Evolutionary conservation across 352 stramenopile species (phyloP), one percentile per base, ranked within the genome.

Genomic region (Elongisporangium prolatum): DNA sequence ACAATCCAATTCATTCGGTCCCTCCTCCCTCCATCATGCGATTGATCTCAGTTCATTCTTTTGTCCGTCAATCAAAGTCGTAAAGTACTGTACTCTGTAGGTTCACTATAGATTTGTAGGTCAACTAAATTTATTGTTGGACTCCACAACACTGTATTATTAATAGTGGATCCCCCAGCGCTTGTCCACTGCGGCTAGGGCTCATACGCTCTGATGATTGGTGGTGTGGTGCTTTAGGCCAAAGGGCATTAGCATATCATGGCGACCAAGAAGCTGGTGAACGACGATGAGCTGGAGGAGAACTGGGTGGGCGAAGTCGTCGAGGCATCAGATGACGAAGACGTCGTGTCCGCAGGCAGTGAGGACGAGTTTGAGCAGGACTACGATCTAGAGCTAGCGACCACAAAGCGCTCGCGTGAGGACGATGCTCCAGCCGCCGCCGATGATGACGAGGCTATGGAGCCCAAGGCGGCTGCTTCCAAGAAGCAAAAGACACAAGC

Each of bases 281-380:
- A 87, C 60, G 74, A 87, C 63, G 77, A 87, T 59, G 77, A 83
- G 57, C 72, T 87, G 28, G 77, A 87, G 63, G 68, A 81, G 72
- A 87, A 87, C 71, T 87, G 77, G 77, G 66, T 57, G 60, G 65
- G 70, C 13, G 65, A 79, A 58, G 62, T 60, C 57, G 63, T 84
- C 14, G 62, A 63, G 3, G 56, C 56, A 22, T 76, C 74, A 1
- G 76, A 83, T 54, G 60, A 79, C 22, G 74, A 86, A 34, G 67
- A 67, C 52, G 72, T 84, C 21, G 51, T 92, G 20, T 89, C 82
- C 10, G 69, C 75, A 16, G 72, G 74, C 37, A 94, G 84, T 47
- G 85, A 94, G n/a, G 85, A 94, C 59, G 80, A 92, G 63, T 80
- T 92, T 52, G 80, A 92, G 54, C 75, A 90, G 52, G 84, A 94